Evolutionary conservation across 768 basidiomycete genomes (phyloP), one percentile per base, ranked within the genome.

Genomic region (Panus rudis): DNA sequence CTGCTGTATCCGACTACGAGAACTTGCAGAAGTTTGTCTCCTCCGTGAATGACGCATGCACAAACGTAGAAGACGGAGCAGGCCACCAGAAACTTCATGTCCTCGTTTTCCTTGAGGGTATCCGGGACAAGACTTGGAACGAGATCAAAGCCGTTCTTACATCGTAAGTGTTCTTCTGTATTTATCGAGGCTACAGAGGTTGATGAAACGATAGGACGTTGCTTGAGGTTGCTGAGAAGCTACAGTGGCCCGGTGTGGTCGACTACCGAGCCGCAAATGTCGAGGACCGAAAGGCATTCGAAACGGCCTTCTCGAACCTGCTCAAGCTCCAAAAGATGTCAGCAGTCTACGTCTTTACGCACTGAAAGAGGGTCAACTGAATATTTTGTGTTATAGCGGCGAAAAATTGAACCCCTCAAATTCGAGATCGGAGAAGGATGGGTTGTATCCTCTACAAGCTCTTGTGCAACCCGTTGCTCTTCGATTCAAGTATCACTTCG

Each of bases 401-500:
- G 67, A 75, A 41, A 65, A 70, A 30, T 57, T 79, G n/a, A 65
- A 66, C 17, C 59, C 62, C 21, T 35, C 55, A 49, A 28, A 42
- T 21, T 34, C 45, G 46, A 53, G 37, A 21, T 50, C 50, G 7
- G 67, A 70, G 51, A 68, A 73, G 55, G 73, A 78, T 37, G 80
- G 82, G 0, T 57, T 97, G 25, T 93, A 93, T 61, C 78, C 96
- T 2, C 54, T 98, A 14, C 83, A 90, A 57, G 83, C 87, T 2
- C 75, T 99, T 14, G 75, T 91, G 3, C 79, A 83, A 33, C 88
- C 93, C 2, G 73, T 99, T 38, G 70, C 84, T 2, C 63, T 91
- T 47, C 78, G 96, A 16, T 99, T 97, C 70, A 89, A 85, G 54
- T 99, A 85, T 59, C 96, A 99, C 57, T 98, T 98, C 49, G 92